Evolutionary conservation across 2,329 filamentous ascomycete species (phyloP), one percentile per base, ranked within the genome.

Genomic region (Penicillium corylophilum): DNA sequence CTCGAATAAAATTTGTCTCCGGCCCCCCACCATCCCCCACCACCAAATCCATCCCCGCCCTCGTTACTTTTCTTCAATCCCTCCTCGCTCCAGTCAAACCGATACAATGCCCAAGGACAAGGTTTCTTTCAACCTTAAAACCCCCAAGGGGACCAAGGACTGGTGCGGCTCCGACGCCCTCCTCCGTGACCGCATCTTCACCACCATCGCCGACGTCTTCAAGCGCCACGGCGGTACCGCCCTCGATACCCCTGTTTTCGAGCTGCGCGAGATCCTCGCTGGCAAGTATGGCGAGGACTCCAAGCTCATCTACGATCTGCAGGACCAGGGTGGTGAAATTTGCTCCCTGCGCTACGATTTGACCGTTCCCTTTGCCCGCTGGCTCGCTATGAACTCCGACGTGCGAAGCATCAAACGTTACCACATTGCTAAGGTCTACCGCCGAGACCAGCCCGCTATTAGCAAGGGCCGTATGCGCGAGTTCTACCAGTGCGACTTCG

Each of bases 401-500:
- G 80, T 95, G 50, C 85, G 89, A 71, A 87, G 81, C 72, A 93
- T 96, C 76, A 96, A 95, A 78, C 84, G 93, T 66, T 96, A 95
- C 73, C 91, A 96, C 76, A 92, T 97, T 62, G 91, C 90, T 62
- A 96, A 96, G 77, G 92, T 96, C 46, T 92, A 91, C 75, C 81
- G 88, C 56, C 77, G 88, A 70, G 88, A 92, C 71, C 87, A 91
- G 71, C 88, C 88, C 22, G 88, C 90, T 55, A 90, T 96, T 76
- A 89, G 87, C 56, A 94, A 95, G 71, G 93, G 92, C 46, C 85
- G 92, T 48, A 94, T 96, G 88, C 84, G 93, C 66, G 93, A 96
- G 74, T 96, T 96, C 74, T 96, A 95, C 77, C 92, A 96, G 74
- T 96, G 92, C 77, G 93, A 97, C 75, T 95, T 96, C 68, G 92